Base-by-base conservation (phyloP, 1,139 yeast genomes). In the Trichomonascaceae sp. region DNA sequence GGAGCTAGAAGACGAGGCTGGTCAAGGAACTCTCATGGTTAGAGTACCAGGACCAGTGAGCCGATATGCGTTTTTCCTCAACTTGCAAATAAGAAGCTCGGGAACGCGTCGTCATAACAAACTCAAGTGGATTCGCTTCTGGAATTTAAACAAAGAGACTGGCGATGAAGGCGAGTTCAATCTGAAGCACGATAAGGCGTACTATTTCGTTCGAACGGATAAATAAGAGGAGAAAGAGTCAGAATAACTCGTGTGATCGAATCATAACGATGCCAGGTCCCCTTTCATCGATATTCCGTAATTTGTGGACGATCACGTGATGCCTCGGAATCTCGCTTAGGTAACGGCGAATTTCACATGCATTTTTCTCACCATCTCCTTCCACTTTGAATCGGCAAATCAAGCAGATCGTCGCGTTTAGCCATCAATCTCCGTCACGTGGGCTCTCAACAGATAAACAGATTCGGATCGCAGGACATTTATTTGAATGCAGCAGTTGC, bases 171-270 rank as follows among this genome's bases (percentile, higher is more conserved):
- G 80, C 18, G 56, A 74, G 15, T 83, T 87, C 61, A 75, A 82
- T 5, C 69, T 86, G 55, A 76, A 74, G 49, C 86, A 87, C 63
- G 96, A 89, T 65, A 85, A 84, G 63, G 83, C 90, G 12, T 89
- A 86, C 67, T 80, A 78, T 62, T 89, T 88, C 62, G 64, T 63
- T 13, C 52, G 39, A 19, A 50, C 52, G 1, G 45, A 43, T 39
- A 19, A 43, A 18, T 49, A 19, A 13, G 6, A 22, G 24, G 24
- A 6, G 24, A 22, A 22, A 22, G 6, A 22, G 24, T 22, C 24
- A 6, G 6, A 4, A 6, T 6, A 6, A 22, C 6, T 22, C 6
- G 24, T 22, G 6, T 22, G 6, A 4, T 22, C 6, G 24, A 22
- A 22, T 22, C 6, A 22, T 22, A 27, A 27, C 32, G 32, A n/a